A percentile compares a stretch with the other conserved stretches of the same genome.
These are phyloP conservation scores for Capsella bursapastoris DNA, from an alignment of 345 rosid genomes.

Conservation along the genomic window DNA sequence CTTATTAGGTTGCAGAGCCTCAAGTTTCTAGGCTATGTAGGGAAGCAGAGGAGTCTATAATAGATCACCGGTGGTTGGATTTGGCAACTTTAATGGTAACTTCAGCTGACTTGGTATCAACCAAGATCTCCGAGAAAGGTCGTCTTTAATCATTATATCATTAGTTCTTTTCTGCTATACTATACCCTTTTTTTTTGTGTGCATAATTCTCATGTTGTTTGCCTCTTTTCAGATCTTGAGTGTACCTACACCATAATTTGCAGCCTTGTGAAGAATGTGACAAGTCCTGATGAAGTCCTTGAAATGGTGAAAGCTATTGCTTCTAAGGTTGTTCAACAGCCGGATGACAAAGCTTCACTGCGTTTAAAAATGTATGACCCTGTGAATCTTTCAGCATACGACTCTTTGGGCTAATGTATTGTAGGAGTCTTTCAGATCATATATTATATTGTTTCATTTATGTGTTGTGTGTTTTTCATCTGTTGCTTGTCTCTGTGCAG, in stretches of 20 bases:
- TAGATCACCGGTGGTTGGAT: conserved; percentile 71
- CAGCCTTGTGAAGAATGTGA: conserved; percentile 73
- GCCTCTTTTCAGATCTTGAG: conserved; percentile 69
- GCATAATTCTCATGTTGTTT: conserved; percentile 8
- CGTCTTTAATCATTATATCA: not conserved
- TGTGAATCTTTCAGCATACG: conserved; percentile 38
- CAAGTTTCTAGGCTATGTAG: conserved; percentile 69
- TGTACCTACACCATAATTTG: conserved; percentile 95
- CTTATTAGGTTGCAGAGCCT: conserved; percentile 67
- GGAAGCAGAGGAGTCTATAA: conserved; percentile 82
- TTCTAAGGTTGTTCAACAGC: conserved; percentile 75
- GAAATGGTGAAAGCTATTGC: conserved; percentile 79
- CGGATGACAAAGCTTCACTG: conserved; percentile 79
- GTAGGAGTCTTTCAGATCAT: conserved; percentile 7
- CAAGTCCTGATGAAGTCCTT: conserved; percentile 62
- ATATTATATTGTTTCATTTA: conserved; percentile 16
- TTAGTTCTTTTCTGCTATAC: conserved; percentile 1
- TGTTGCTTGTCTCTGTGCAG: conserved; percentile 51
- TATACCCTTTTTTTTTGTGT: not conserved
- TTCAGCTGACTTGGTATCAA: conserved; percentile 80
- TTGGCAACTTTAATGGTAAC: conserved; percentile 84
- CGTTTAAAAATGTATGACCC: conserved; percentile 80
- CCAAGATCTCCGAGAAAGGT: conserved; percentile 99
- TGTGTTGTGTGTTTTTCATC: conserved; percentile 10
- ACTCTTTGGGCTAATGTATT: conserved; percentile 62